Conservation (phyloP, 2,329 filamentous ascomycete species). For the Claviceps arundinis region DNA sequence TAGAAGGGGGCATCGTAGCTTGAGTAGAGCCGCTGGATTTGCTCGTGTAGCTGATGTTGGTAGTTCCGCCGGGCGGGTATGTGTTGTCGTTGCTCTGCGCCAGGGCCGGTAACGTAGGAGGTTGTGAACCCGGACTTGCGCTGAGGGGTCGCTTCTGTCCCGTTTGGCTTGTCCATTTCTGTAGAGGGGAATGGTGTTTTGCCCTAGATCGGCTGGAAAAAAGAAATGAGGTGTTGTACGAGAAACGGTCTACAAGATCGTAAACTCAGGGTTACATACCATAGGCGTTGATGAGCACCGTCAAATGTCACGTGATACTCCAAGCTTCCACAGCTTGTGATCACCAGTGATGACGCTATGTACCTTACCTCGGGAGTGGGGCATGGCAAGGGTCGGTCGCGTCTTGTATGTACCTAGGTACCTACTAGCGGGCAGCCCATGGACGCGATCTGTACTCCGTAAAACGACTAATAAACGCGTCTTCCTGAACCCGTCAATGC, state of each 20-base stretch:
- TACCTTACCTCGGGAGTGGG: too few relatives aligned
- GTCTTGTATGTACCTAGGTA: background rate
- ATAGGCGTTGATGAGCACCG: too few relatives aligned
- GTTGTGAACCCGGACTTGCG: constrained; percentile 10
- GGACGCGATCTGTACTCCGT: constrained; percentile 1
- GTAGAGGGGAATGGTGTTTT: background rate
- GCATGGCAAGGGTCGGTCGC: constrained; percentile 1
- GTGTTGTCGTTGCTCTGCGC: constrained; percentile 21
- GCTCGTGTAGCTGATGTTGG: constrained; percentile 17
- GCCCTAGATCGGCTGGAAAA: background rate
- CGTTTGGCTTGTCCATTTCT: constrained; percentile 10
- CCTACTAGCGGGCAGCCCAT: constrained; percentile 3
- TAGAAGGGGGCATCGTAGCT: constrained; percentile 21
- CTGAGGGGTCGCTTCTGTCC: constrained; percentile 15
- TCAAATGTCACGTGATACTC: too few relatives aligned
- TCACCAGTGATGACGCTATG: too few relatives aligned
- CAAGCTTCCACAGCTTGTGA: too few relatives aligned
- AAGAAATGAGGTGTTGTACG: background rate
- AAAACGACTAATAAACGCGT: constrained; percentile 1
- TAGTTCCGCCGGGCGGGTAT: constrained; percentile 17
- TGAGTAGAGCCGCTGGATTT: constrained; percentile 18
- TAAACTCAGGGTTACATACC: too few relatives aligned
- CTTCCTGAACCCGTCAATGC: constrained; percentile 1
- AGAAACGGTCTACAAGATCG: background rate
- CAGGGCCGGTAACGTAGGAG: constrained; percentile 13